Conservation (phyloP, 129 eudicot species). For the Logfia minima region DNA sequence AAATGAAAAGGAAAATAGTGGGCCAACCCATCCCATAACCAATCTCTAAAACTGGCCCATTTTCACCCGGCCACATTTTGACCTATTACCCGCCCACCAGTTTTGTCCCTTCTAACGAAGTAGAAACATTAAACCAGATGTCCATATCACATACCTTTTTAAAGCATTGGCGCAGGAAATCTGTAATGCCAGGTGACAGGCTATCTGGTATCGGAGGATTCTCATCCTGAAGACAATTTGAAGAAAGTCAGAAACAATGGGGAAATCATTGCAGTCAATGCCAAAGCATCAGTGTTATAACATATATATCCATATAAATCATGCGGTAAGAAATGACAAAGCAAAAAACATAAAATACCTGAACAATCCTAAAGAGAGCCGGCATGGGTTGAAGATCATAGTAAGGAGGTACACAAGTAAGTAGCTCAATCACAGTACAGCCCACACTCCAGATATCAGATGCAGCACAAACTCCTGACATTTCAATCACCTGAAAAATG, state of each 20-base stretch:
- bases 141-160: slow-evolving; percentile 64
- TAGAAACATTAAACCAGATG: neutral
- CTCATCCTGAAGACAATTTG: slow-evolving; percentile 66
- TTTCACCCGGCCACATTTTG: neutral
- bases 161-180: slow-evolving; percentile 90
- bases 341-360: slow-evolving; percentile 44
- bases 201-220: slow-evolving; percentile 96
- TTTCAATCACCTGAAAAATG: slow-evolving; percentile 83
- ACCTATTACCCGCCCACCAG: neutral
- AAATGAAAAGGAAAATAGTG: neutral
- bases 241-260: slow-evolving; percentile 18
- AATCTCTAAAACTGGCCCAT: neutral
- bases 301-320: neutral
- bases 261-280: slow-evolving; percentile 1
- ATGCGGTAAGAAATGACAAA: slow-evolving; percentile 3
- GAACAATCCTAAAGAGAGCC: slow-evolving; percentile 93
- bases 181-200: slow-evolving; percentile 85
- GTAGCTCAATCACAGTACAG: slow-evolving; percentile 97
- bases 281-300: slow-evolving; percentile 8
- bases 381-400: slow-evolving; percentile 99
- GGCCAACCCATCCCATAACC: neutral
- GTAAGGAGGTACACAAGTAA: slow-evolving; percentile 96
- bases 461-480: slow-evolving; percentile 99
- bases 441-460: slow-evolving; percentile 99
- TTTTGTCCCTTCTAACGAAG: neutral